Conservation (phyloP, 2,329 filamentous ascomycete species). For the Colletotrichum limetticola region DNA sequence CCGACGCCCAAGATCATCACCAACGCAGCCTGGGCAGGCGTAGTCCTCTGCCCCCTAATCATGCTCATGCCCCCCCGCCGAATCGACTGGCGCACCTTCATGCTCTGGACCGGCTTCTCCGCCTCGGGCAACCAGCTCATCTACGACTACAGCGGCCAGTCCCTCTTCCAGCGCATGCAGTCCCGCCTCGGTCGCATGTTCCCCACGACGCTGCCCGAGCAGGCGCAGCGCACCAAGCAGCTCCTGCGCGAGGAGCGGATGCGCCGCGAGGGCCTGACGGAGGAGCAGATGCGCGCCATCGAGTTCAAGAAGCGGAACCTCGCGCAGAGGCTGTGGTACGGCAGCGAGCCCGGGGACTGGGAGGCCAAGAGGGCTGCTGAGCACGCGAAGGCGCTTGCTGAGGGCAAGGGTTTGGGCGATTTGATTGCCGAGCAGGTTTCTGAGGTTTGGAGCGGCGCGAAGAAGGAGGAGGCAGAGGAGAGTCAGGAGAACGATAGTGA, state of each 20-base stretch:
- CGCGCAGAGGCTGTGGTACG: conserved; percentile 67
- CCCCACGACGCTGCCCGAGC: conserved; percentile 66
- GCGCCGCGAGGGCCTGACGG: conserved; percentile 34
- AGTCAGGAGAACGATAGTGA: conserved; percentile 32
- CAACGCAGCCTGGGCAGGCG: conserved; percentile 59
- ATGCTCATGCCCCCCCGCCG: conserved; percentile 64
- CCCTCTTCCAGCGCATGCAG: conserved; percentile 59
- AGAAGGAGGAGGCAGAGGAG: conserved; percentile 41
- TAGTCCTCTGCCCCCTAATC: conserved; percentile 57
- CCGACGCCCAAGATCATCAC: conserved; percentile 51
- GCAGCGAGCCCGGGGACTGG: conserved; percentile 66
- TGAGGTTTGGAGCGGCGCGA: conserved; percentile 59
- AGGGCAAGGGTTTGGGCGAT: conserved; percentile 66
- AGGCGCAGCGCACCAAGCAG: conserved; percentile 58
- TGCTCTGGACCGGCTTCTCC: conserved; percentile 62
- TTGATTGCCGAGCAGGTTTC: conserved; percentile 67
- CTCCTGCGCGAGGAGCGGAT: conserved; percentile 51
- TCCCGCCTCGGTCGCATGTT: conserved; percentile 57
- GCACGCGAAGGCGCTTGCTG: conserved; percentile 63
- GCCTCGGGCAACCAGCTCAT: conserved; percentile 66
- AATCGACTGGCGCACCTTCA: conserved; percentile 60
- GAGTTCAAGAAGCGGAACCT: conserved; percentile 41
- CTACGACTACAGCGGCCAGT: conserved; percentile 66
- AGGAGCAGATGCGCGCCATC: conserved; percentile 40
- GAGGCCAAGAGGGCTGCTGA: conserved; percentile 61